phyloP scores from a whole-genome alignment of 768 basidiomycete genomes.

The Chlorophyllum brunneum region DNA sequence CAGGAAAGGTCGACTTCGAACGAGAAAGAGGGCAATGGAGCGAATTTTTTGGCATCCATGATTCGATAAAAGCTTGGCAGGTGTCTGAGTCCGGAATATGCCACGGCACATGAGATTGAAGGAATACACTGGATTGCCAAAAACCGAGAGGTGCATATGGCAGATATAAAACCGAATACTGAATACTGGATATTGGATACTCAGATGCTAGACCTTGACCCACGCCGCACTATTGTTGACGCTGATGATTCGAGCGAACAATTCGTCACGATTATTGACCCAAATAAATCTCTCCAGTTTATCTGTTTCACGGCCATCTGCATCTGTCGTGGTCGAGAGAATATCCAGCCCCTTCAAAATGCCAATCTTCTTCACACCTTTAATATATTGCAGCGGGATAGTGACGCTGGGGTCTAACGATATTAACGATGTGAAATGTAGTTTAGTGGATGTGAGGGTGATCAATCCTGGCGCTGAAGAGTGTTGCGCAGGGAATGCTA shows the following conservation, averaged over 20 bases:
- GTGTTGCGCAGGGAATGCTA: conserved; percentile 62
- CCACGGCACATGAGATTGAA: not conserved
- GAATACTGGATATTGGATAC: not conserved
- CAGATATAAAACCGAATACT: no score
- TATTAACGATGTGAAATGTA: conserved; percentile 56
- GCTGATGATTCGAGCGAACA: conserved; percentile 62
- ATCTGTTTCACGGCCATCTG: conserved; percentile 28
- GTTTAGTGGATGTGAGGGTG: conserved; percentile 43
- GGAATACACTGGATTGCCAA: not conserved
- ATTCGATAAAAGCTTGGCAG: not conserved
- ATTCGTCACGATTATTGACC: conserved; percentile 59
- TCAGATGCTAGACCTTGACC: not conserved
- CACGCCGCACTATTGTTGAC: not conserved
- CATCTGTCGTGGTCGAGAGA: conserved; percentile 30
- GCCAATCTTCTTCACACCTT: conserved; percentile 55
- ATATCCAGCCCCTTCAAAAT: conserved; percentile 51
- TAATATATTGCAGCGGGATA: conserved; percentile 43
- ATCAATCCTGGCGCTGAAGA: conserved; percentile 53
- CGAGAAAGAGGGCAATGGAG: not conserved
- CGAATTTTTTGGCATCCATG: not conserved
- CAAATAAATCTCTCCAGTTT: conserved; percentile 54
- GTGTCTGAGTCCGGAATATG: not conserved
- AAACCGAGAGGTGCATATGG: no score
- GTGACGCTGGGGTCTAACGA: conserved; percentile 39
- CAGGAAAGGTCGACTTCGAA: no score